Evolutionary conservation across 208 protist genomes (phyloP).

Genomic region (Phytomonas francai): DNA sequence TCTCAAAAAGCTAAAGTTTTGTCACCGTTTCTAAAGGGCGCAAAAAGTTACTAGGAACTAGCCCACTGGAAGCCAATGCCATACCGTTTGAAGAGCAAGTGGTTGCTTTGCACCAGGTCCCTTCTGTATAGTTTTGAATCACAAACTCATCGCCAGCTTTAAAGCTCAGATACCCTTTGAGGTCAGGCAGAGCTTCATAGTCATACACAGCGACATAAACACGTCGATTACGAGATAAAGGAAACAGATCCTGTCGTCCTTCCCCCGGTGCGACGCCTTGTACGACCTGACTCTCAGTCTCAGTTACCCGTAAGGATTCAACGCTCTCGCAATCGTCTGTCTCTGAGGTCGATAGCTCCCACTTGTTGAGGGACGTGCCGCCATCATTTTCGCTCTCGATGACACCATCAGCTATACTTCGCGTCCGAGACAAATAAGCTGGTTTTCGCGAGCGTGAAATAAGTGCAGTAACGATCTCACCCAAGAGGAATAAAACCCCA

Average conservation of each 20-base stretch:
- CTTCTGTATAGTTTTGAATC: constrained; percentile 60
- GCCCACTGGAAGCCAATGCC: constrained; percentile 14
- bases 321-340: neutral
- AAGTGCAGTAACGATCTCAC: constrained; percentile 47
- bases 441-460: constrained; percentile 19
- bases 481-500: constrained; percentile 42
- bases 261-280: neutral
- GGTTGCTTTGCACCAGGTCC: constrained; percentile 60
- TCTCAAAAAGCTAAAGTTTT: constrained; percentile 18
- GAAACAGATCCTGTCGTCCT: neutral
- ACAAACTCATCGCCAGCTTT: constrained; percentile 77
- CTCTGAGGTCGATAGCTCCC: neutral
- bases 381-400: constrained; percentile 4
- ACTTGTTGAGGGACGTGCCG: neutral
- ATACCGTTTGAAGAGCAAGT: constrained; percentile 11
- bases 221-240: constrained; percentile 9
- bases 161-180: constrained; percentile 52
- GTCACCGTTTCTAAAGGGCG: constrained; percentile 43
- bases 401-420: constrained; percentile 12
- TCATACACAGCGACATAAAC: constrained; percentile 70
- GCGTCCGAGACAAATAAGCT: neutral
- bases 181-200: constrained; percentile 30
- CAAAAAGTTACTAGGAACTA: constrained; percentile 74
- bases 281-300: neutral
- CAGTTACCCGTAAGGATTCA: neutral